Base-by-base conservation (phyloP, 2,329 filamentous ascomycete species). In the Raffaelea albimanens region DNA sequence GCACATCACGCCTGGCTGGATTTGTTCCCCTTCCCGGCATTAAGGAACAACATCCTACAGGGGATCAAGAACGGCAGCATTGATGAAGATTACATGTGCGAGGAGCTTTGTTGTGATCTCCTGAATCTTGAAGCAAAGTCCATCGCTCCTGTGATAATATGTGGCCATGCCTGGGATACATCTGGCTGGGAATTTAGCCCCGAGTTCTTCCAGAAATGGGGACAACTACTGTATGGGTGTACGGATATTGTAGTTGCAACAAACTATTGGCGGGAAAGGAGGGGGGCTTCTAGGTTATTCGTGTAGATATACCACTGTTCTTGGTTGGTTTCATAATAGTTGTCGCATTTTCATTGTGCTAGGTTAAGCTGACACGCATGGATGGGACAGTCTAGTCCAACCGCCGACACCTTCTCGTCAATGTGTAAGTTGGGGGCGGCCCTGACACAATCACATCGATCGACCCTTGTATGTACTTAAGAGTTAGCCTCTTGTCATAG, bases 151-250 rank as follows among this genome's bases (percentile, higher is more conserved):
- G 11, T 63, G 13, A 52, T 68, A 2, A 56, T 68, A 3, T 70
- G 67, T 67, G 59, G 59, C 14, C 58, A 63, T 14, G 64, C 67
- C 16, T 69, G 66, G 59, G 50, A 60, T 21, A 48, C 61, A 1
- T 45, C 52, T 3, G 64, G 62, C 40, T 71, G 68, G 69, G 68
- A 71, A 54, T 50, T 70, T 5, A 68, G 60, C 0, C 61, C 64
- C 47, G 54, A 56, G 2, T 70, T 70, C 52, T 50, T 63, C 44
- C 50, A 52, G 21, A 59, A 57, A 44, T 72, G 63, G 61, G 58
- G 57, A 3, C 66, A 59, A 46, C 55, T 70, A 19, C 49, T 71
- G 11, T 50, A 58, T 23, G 66, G 63, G 7, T 72, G 68, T 48
- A 51, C 44, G 16, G 50, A 57, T 39, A 48, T 68, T 22, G 43